Evolutionary conservation across 2,329 filamentous ascomycete genomes (phyloP).

Genomic region (Bertia moriformis): DNA sequence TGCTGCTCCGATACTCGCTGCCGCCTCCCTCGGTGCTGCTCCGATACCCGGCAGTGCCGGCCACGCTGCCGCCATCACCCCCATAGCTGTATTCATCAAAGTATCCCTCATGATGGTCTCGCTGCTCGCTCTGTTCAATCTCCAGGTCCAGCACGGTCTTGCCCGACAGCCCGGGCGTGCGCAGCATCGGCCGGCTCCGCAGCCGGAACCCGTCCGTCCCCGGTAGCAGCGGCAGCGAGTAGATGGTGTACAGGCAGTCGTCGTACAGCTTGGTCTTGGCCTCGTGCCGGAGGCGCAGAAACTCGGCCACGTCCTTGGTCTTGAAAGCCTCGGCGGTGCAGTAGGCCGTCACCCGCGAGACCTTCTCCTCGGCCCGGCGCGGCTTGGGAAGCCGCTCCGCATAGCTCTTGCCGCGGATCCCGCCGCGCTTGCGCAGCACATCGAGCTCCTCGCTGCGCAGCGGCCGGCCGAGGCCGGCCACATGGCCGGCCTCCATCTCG

Average conservation of each 20-base stretch:
- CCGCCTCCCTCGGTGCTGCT: slow-evolving; percentile 13
- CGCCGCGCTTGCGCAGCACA: slow-evolving; percentile 45
- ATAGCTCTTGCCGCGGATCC: slow-evolving; percentile 67
- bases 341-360: slow-evolving; percentile 85
- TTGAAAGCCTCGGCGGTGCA: slow-evolving; percentile 92
- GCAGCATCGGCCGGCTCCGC: slow-evolving; percentile 77
- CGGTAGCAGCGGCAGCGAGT: slow-evolving; percentile 76
- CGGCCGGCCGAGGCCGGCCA: slow-evolving; percentile 20
- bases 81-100: slow-evolving; percentile 61
- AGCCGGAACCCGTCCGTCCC: slow-evolving; percentile 78
- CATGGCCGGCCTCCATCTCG: slow-evolving; percentile 11
- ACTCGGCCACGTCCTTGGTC: slow-evolving; percentile 73
- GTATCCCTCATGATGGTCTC: slow-evolving; percentile 84
- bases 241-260: slow-evolving; percentile 90
- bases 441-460: slow-evolving; percentile 55
- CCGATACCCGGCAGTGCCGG: slow-evolving; percentile 1
- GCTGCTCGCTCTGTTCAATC: slow-evolving; percentile 81
- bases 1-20: no score
- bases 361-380: slow-evolving; percentile 62
- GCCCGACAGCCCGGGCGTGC: slow-evolving; percentile 68
- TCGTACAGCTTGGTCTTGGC: slow-evolving; percentile 94
- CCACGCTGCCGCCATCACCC: slow-evolving; percentile 10
- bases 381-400: slow-evolving; percentile 85
- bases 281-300: slow-evolving; percentile 73
- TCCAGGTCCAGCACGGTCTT: slow-evolving; percentile 88